These are phyloP conservation scores for Gossypioides kirkii DNA, from an alignment of 345 rosid species.

Conservation along the genomic window DNA sequence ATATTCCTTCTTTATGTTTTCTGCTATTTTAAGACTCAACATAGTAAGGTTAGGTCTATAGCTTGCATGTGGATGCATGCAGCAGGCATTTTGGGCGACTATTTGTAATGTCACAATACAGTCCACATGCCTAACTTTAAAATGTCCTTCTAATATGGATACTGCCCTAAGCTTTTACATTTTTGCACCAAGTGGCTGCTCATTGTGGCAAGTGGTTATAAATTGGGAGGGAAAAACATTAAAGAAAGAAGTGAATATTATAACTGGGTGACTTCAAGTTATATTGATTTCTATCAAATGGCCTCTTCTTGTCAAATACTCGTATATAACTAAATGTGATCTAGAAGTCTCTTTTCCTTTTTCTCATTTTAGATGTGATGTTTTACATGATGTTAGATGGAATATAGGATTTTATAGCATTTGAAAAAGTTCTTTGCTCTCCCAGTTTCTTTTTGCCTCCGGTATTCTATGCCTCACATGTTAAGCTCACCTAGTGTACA, in stretches of 20 bases:
- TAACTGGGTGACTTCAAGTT: not conserved
- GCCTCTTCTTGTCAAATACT: conserved; percentile 1
- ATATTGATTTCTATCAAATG: not conserved
- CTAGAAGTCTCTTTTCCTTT: not conserved
- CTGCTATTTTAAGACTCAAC: not conserved
- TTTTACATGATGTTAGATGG: not conserved
- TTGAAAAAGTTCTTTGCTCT: not conserved
- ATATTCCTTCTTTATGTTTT: not conserved
- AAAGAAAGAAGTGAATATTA: not conserved
- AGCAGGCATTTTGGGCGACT: not conserved
- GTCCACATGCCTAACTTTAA: not conserved
- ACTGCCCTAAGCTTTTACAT: conserved; percentile 3
- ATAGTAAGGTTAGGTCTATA: not conserved
- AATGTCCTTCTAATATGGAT: not conserved
- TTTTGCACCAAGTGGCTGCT: conserved; percentile 11
- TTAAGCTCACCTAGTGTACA: not conserved
- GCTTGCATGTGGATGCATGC: not conserved
- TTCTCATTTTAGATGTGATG: not conserved
- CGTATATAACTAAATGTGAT: not conserved
- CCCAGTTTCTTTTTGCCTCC: not conserved
- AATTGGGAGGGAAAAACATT: not conserved
- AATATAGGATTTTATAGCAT: not conserved
- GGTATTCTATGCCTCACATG: not conserved
- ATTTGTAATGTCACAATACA: not conserved
- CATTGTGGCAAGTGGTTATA: not conserved